These are phyloP conservation scores for Cordyceps cateniannulata DNA, from an alignment of 2,329 filamentous ascomycete genomes.

Conservation along the genomic window DNA sequence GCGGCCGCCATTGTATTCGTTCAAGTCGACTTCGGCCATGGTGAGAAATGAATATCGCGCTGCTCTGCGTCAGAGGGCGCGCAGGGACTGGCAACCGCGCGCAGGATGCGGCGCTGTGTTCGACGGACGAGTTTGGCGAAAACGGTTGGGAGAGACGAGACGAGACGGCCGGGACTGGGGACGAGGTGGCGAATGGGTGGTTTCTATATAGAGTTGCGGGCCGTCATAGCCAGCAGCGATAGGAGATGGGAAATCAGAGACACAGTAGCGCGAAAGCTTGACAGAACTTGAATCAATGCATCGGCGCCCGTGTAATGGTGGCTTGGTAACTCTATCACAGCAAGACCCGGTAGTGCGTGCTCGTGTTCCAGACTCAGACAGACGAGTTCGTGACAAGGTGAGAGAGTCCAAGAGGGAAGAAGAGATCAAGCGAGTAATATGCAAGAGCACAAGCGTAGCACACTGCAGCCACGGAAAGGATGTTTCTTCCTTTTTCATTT, in stretches of 20 bases:
- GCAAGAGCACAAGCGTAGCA: background rate
- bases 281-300: slow-evolving; percentile 7
- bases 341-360: background rate
- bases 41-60: slow-evolving; percentile 4
- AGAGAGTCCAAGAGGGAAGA: background rate
- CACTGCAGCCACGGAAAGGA: background rate
- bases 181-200: background rate
- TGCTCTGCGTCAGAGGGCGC: background rate
- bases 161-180: background rate
- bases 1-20: slow-evolving; percentile 32
- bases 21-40: slow-evolving; percentile 25
- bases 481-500: background rate
- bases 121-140: background rate
- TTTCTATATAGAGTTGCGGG: slow-evolving; percentile 9
- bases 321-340: slow-evolving; percentile 2
- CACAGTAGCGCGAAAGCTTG: slow-evolving; percentile 5
- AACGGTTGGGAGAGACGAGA: background rate
- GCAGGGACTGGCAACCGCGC: background rate
- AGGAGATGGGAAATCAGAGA: background rate
- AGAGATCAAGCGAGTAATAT: background rate
- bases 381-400: background rate
- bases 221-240: slow-evolving; percentile 6
- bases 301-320: slow-evolving; percentile 4
- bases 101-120: background rate
- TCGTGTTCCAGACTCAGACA: background rate